Base-by-base conservation (phyloP, 306 rosid species). In the Trifolium dubium region DNA sequence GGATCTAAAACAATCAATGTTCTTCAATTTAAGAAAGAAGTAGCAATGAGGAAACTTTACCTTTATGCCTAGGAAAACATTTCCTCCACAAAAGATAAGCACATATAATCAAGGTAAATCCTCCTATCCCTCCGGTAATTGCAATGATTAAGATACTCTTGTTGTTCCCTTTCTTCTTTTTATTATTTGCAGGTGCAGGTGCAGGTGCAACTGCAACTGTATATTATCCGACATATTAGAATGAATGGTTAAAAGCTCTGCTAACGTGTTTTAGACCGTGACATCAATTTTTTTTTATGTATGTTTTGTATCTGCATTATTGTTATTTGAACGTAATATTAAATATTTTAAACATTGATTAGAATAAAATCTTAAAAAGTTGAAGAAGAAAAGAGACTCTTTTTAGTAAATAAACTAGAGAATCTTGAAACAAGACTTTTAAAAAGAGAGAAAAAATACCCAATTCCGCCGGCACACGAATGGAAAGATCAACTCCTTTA, bases 401-500 rank as follows among this genome's bases (percentile, higher is more conserved):
- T 34, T 34, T 34, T 5, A 0, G 37, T 34, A 34, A 34, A 34
- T 34, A 34, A 34, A 34, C 37, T 34, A 34, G 37, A 34, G 1
- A 34, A 5, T 34, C 37, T 34, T 34, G 6, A 34, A 34, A 4
- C 1, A 34, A 58, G 3, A 29, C 11, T 69, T 2, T 18, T 7
- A 9, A 60, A 46, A 10, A 18, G 18, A 7, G 11, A 10, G 3
- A 13, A 43, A 19, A 47, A 6, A 8, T 64, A 84, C 87, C 61
- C 1, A 74, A 73, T 32, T 78, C 71, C 10, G 77, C 30, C 3
- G 83, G 71, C 6, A 81, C 46, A 15, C 85, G 81, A 11, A 81
- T 23, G 66, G 64, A 81, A 54, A 84, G 83, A 66, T 81, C 85
- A 51, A 72, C 76, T 14, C 85, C 83, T 5, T 77, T 77, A 0